phyloP scores from a whole-genome alignment of 2,329 filamentous ascomycete genomes.

The Fusarium coffeatum region DNA sequence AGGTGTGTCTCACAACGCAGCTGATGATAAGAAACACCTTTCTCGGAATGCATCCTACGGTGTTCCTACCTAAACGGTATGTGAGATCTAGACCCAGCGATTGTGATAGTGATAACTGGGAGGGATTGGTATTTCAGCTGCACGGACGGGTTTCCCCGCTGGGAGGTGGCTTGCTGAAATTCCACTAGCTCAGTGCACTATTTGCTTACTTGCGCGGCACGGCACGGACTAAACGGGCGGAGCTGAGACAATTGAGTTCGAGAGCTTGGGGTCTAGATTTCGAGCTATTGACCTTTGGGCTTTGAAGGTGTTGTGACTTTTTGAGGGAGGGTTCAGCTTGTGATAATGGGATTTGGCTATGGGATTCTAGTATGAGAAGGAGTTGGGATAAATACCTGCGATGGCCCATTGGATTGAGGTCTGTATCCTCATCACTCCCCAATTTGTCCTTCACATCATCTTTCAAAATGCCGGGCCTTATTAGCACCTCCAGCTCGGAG shows the following conservation, averaged over 20 bases:
- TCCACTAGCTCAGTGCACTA: background rate
- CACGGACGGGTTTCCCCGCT: background rate
- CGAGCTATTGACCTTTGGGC: background rate
- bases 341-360: too few relatives aligned
- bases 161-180: slow-evolving; percentile 17
- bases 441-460: rapidly evolving
- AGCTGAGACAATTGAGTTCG: background rate
- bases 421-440: too few relatives aligned
- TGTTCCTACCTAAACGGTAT: background rate
- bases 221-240: background rate
- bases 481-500: background rate
- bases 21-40: background rate
- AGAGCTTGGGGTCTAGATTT: background rate
- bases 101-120: background rate
- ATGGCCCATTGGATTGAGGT: rapidly evolving
- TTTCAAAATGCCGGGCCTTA: background rate
- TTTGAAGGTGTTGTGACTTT: background rate
- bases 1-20: background rate
- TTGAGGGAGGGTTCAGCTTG: background rate
- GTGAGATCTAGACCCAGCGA: background rate
- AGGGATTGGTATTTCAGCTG: background rate
- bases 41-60: background rate
- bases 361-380: too few relatives aligned
- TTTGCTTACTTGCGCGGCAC: slow-evolving; percentile 6
- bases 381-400: background rate